Conservation (phyloP, 768 basidiomycete genomes). For the Pulveroboletus sp. region DNA sequence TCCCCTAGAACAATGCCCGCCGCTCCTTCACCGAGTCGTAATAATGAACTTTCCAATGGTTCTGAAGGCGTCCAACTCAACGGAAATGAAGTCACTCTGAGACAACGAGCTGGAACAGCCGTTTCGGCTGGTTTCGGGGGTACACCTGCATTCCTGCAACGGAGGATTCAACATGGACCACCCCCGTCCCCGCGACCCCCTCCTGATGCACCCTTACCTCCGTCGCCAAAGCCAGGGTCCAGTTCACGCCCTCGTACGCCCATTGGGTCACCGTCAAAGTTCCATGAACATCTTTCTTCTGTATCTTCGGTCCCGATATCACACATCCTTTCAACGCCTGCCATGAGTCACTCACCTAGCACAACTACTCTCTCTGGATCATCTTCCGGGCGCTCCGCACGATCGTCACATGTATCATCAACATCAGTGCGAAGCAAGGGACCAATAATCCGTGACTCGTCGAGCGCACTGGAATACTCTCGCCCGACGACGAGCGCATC, state of each 20-base stretch:
- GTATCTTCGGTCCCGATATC: slow-evolving; percentile 23
- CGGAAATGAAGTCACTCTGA: slow-evolving; percentile 5
- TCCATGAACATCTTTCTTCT: slow-evolving; percentile 33
- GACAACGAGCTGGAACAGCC: slow-evolving; percentile 15
- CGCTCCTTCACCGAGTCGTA: background rate
- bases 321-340: slow-evolving; percentile 5
- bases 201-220: slow-evolving; percentile 29
- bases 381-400: slow-evolving; percentile 27
- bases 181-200: slow-evolving; percentile 29
- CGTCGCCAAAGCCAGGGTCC: slow-evolving; percentile 14
- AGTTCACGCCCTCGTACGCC: slow-evolving; percentile 11
- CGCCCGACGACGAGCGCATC: slow-evolving; percentile 24
- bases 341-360: slow-evolving; percentile 20
- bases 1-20: slow-evolving; percentile 10
- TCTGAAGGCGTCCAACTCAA: slow-evolving; percentile 8
- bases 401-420: slow-evolving; percentile 22
- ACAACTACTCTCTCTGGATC: slow-evolving; percentile 25
- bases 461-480: slow-evolving; percentile 6
- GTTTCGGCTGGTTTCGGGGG: slow-evolving; percentile 5
- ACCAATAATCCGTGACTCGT: slow-evolving; percentile 8
- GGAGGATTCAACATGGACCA: slow-evolving; percentile 23
- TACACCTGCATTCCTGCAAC: slow-evolving; percentile 29
- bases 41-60: background rate
- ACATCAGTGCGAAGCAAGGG: slow-evolving; percentile 17
- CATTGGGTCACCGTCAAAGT: slow-evolving; percentile 21